Evolutionary conservation across 148 eudicot species (phyloP).

Genomic region (Rhododendron mucronatum): DNA sequence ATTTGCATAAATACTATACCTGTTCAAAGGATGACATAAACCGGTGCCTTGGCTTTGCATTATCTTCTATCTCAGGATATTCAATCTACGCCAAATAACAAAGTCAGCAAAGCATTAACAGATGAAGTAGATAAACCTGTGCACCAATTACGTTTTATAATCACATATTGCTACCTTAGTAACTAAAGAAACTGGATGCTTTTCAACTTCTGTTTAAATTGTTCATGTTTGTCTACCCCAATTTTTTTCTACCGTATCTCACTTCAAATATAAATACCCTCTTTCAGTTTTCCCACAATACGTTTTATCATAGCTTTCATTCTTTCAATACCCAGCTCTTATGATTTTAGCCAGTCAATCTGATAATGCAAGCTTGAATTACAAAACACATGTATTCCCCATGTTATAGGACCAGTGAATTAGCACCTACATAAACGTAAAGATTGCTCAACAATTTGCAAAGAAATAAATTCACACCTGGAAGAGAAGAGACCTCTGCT

Average conservation of each 20-base stretch:
- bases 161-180: not conserved
- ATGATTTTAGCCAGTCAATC: not conserved
- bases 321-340: not conserved
- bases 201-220: not conserved
- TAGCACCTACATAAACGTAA: not conserved
- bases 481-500: constrained; percentile 90
- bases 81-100: constrained; percentile 55
- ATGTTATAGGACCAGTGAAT: too few relatives aligned
- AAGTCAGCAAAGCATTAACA: not conserved
- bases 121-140: not conserved
- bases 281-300: too few relatives aligned
- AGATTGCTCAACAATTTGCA: not conserved
- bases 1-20: constrained; percentile 26
- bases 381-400: not conserved
- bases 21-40: constrained; percentile 98
- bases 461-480: constrained; percentile 45
- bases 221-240: not conserved
- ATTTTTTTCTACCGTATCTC: not conserved
- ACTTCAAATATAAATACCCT: not conserved
- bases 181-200: not conserved
- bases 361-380: not conserved
- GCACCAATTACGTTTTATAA: not conserved
- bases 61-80: constrained; percentile 93
- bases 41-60: constrained; percentile 85
- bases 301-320: not conserved